Evolutionary conservation across 495 filamentous ascomycete genomes (phyloP), one percentile per base, ranked within the genome.

Genomic region (Monascus purpureus): DNA sequence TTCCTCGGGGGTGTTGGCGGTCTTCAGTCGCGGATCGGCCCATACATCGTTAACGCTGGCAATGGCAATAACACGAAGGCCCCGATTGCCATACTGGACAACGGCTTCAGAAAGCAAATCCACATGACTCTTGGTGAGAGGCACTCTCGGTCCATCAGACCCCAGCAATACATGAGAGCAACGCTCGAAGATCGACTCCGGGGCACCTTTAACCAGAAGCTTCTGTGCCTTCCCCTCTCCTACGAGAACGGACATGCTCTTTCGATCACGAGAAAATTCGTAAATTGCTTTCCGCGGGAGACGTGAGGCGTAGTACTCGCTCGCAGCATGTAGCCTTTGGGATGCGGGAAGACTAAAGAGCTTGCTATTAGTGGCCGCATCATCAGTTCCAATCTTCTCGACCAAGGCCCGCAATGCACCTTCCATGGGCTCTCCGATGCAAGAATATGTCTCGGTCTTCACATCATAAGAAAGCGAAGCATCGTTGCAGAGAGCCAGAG

Each of bases 221-320:
- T 77, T 80, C 52, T 88, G 70, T 20, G 73, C 52, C 25, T 63
- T 65, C 28, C 65, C 72, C 27, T 69, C 60, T 32, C 78, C 75
- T 29, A 90, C 80, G 12, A 95, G 70, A 17, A 96, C 92, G 16
- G 92, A 99, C 92, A 99, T 99, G 50, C 92, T 96, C 69, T 99
- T 99, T 13, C 92, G 72, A 53, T 96, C 92, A 47, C 92, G 77
- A 4, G 92, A 96, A 57, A 99, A 99, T 51, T 99, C 92, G 40
- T 87, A 99, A 9, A 84, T 93, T 1, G 87, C 76, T 35, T 93
- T 68, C 33, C 77, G 72, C 19, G 75, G 73, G 29, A 72, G 68
- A 43, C 69, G 67, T 33, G 73, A 61, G 60, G 93, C 88, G 49
- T 92, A 95, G 65, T 78, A 82, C 24, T 73, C 68, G 63, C 83